A percentile compares a stretch with the other conserved stretches of the same genome.
These are phyloP conservation scores for Penicillium fimorum DNA, from an alignment of 495 filamentous ascomycete genomes.

Conservation along the genomic window DNA sequence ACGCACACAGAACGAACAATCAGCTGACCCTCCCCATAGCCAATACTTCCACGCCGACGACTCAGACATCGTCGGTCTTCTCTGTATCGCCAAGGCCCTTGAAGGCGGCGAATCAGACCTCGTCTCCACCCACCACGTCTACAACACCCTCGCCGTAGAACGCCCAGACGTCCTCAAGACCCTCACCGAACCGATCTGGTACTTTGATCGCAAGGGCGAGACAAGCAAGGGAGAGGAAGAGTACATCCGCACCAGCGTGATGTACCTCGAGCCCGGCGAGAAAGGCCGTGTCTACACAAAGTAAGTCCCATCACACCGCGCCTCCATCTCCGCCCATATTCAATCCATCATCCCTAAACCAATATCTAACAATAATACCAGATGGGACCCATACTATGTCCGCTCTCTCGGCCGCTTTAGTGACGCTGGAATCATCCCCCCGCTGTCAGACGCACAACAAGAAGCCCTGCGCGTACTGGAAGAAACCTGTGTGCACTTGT, in stretches of 20 bases:
- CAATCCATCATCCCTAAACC: background rate
- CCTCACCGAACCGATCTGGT: slow-evolving; percentile 79
- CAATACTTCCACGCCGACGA: slow-evolving; percentile 82
- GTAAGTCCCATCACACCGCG: slow-evolving; percentile 22
- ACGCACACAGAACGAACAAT: background rate
- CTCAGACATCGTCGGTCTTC: slow-evolving; percentile 77
- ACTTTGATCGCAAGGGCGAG: slow-evolving; percentile 93
- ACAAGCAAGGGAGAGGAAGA: slow-evolving; percentile 68
- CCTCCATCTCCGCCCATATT: background rate
- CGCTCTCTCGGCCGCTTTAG: slow-evolving; percentile 65
- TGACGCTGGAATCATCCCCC: slow-evolving; percentile 62
- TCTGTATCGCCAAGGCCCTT: slow-evolving; percentile 75
- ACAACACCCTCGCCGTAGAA: slow-evolving; percentile 71
- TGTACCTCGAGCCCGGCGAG: slow-evolving; percentile 65
- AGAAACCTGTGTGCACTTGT: slow-evolving; percentile 59
- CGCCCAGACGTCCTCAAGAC: slow-evolving; percentile 76
- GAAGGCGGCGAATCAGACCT: slow-evolving; percentile 86
- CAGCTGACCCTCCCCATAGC: slow-evolving; percentile 8
- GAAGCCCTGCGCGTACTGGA: slow-evolving; percentile 66
- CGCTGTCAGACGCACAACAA: slow-evolving; percentile 60
- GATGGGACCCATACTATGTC: slow-evolving; percentile 82
- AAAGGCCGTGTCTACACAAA: slow-evolving; percentile 56
- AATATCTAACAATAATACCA: slow-evolving; percentile 31
- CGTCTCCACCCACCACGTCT: slow-evolving; percentile 75
- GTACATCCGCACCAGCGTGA: slow-evolving; percentile 69